Base-by-base conservation (phyloP, 2,329 filamentous ascomycete species). In the Anthostomella pinea region DNA sequence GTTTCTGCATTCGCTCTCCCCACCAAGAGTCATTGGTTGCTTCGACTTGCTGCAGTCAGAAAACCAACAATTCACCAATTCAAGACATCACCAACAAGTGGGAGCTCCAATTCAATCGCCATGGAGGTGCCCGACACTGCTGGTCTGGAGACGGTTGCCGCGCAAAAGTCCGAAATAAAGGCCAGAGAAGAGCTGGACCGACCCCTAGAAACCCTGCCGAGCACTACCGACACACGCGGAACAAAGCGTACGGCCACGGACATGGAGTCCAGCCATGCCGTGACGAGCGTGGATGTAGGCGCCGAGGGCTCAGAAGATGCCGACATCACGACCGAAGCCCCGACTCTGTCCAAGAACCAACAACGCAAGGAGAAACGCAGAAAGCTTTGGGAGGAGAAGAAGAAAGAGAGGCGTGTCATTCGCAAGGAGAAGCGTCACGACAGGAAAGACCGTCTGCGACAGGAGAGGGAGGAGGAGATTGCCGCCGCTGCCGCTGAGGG, bases 271-370 rank as follows among this genome's bases (percentile, higher is more conserved):
- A n/a, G n/a, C n/a, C n/a, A n/a, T n/a, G n/a, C n/a, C n/a, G n/a
- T n/a, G n/a, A n/a, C n/a, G n/a, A n/a, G 82, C 80, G 42, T 85
- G 85, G 30, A 93, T 51, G 45, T 88, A 73, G 44, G 81, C 70
- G 35, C 86, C 80, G 64, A 90, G 19, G 17, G 28, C 21, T 24
- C 37, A n/a, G 40, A 38, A 11, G 15, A 35, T 18, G 11, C 26
- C 11, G 27, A 22, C 13, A 23, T 19, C 10, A 14, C 30, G 2
- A 41, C 41, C 5, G 46, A 49, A 33, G 35, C 41, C 9, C 43
- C 48, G n/a, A 35, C 41, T 42, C 44, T 96, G 33, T 95, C 91
- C 13, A 97, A 97, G 57, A 94, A 83, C 54, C 85, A 91, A 51
- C 68, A 84, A 42, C 95, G 95, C 64, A 91, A 88, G 56, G 69